A percentile compares a stretch with the other conserved stretches of the same genome.
phyloP scores from a whole-genome alignment of 2,329 filamentous ascomycete species.

The Cytospora piceae region DNA sequence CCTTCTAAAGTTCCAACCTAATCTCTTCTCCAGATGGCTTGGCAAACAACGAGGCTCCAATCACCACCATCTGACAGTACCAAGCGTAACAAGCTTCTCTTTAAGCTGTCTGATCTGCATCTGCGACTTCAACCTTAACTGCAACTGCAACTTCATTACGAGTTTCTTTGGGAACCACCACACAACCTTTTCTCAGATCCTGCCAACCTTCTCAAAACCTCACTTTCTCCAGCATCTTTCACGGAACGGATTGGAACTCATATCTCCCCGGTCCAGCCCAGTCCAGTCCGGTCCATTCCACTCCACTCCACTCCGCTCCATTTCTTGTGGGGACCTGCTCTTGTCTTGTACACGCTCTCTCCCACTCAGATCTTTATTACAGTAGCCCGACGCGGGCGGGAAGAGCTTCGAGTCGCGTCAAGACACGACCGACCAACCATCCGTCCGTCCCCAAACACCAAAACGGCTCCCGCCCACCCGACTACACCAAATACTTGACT shows the following conservation, averaged over 20 bases:
- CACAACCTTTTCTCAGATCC: too few relatives aligned
- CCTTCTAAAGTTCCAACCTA: neutral
- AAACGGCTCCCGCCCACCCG: neutral
- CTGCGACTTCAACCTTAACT: neutral
- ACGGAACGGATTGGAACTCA: too few relatives aligned
- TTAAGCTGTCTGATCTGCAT: neutral
- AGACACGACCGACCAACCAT: slow-evolving; percentile 6
- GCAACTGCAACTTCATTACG: too few relatives aligned
- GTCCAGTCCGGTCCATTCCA: neutral
- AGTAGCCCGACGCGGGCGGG: slow-evolving; percentile 7
- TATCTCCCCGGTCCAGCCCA: neutral
- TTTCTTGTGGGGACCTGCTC: neutral
- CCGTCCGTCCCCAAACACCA: neutral
- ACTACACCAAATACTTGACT: slow-evolving; percentile 29
- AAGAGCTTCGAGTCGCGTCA: slow-evolving; percentile 22
- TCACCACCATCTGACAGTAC: neutral
- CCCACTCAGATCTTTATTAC: neutral
- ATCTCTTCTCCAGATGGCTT: neutral
- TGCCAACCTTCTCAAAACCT: neutral
- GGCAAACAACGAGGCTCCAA: neutral
- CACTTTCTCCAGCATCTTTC: neutral
- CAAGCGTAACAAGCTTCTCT: neutral
- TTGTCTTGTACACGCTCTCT: neutral
- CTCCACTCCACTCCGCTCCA: too few relatives aligned
- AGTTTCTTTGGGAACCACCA: too few relatives aligned